phyloP scores from a whole-genome alignment of 2,329 filamentous ascomycete genomes.

The Epichloe festucae region DNA sequence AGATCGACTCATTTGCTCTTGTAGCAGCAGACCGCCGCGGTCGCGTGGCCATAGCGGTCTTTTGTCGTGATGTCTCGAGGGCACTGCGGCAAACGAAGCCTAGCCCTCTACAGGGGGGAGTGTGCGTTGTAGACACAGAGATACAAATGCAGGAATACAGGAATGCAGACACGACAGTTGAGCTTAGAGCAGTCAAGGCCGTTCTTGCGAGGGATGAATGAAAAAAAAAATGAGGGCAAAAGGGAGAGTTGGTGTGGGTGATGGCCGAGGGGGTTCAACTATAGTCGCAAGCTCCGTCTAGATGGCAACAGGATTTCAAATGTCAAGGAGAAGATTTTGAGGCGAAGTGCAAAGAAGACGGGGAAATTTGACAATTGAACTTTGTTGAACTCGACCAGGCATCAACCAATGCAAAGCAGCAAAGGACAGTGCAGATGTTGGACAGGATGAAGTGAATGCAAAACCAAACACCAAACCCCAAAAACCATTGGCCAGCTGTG shows the following conservation, averaged over 20 bases:
- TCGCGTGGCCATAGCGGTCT: conserved; percentile 30
- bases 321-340: too few species aligned
- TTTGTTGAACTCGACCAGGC: neutral
- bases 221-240: neutral
- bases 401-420: neutral
- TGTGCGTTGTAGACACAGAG: neutral
- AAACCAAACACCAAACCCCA: neutral
- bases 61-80: neutral
- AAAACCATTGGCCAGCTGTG: neutral
- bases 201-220: neutral
- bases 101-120: neutral
- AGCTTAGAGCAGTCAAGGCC: neutral
- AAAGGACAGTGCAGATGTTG: neutral
- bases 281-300: too few species aligned
- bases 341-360: neutral
- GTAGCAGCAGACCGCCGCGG: conserved; percentile 32
- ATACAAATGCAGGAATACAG: neutral
- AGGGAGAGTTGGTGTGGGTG: too few species aligned
- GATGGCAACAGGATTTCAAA: too few species aligned
- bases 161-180: neutral
- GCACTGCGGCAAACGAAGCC: neutral
- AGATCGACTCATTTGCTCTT: conserved; percentile 30
- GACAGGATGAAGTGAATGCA: neutral
- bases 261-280: too few species aligned
- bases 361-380: neutral